Base-by-base conservation (phyloP, 2,329 filamentous ascomycete genomes). In the Cercospora beticola region DNA sequence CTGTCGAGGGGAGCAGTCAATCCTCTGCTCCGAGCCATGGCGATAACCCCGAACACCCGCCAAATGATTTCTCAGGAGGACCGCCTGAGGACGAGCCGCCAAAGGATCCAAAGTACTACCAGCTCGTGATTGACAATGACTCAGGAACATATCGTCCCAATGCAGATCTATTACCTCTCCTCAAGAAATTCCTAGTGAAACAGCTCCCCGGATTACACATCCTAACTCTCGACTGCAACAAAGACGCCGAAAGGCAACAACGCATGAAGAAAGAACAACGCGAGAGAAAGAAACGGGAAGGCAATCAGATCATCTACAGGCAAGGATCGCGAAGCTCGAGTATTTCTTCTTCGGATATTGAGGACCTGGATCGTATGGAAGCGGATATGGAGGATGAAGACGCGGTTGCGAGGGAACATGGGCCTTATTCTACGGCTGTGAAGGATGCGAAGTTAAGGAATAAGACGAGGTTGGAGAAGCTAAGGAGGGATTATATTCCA, bases 121-220 rank as follows among this genome's bases (percentile, higher is more conserved):
- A 97, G 78, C 86, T 98, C 8, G 84, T 95, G 71, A 97, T 98
- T 76, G 94, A 98, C 82, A 98, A 98, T 76, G 94, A 97, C 80
- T 93, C 90, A 65, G 94, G 94, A 10, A 98, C 94, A 0, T 98
- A 98, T 79, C 88, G 94, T 0, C 94, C 94, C 0, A 93, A 96
- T 76, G 90, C 91, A 66, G 85, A 89, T 10, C 84, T 92, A 9
- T 85, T 98, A 1, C 91, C 92, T 0, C 78, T 89, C 0, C 83
- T 98, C 1, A 88, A 90, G 63, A 76, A 83, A 10, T 97, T 93
- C 76, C 81, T 98, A 2, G 82, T 89, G 33, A 80, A 79, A 26
- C 93, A 94, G 72, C 88, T 97, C 36, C 92, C 92, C 0, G 93
- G 92, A 0, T 82, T 98, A 0, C 88, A 90, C 62, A 83, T 97